Percentiles rank a stretch among this genome's conserved stretches.
These are phyloP conservation scores for Kalmanozyma brasiliensis DNA, from an alignment of 1,284 basidiomycete species.

Conservation along the genomic window DNA sequence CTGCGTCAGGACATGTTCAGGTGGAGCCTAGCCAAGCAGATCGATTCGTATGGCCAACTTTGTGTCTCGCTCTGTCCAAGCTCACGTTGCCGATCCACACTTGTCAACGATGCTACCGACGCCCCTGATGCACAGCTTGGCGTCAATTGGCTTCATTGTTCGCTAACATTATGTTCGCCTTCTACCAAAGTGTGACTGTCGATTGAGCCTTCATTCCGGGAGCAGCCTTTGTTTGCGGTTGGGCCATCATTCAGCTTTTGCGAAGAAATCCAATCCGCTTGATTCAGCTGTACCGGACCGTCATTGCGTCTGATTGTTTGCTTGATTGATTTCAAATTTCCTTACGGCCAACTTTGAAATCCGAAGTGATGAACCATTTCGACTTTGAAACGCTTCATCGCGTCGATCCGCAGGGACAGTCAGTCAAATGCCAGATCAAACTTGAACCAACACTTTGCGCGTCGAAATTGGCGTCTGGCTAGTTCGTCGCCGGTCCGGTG, in stretches of 20 bases:
- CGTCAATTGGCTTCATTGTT: not conserved
- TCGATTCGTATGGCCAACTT: not conserved
- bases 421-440: not conserved
- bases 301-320: conserved; percentile 10
- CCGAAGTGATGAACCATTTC: not conserved
- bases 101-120: too few relatives aligned
- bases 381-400: conserved; percentile 3
- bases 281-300: conserved; percentile 18
- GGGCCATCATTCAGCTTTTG: not conserved
- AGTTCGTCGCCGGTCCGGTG: conserved; percentile 16
- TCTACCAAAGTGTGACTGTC: not conserved
- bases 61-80: too few relatives aligned
- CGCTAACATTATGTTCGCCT: not conserved
- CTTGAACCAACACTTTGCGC: too few relatives aligned
- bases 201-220: too few relatives aligned
- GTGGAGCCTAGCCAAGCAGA: conserved; percentile 3
- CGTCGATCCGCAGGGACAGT: conserved; percentile 1
- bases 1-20: conserved; percentile 1
- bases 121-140: not conserved
- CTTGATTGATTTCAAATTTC: not conserved
- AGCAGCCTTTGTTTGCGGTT: not conserved
- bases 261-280: not conserved
- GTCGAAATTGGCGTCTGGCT: not conserved
- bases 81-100: too few relatives aligned
- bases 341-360: not conserved